A percentile compares a stretch with the other conserved stretches of the same genome.
phyloP scores from a whole-genome alignment of 2,329 filamentous ascomycete species.

The Aspergillus sp. region DNA sequence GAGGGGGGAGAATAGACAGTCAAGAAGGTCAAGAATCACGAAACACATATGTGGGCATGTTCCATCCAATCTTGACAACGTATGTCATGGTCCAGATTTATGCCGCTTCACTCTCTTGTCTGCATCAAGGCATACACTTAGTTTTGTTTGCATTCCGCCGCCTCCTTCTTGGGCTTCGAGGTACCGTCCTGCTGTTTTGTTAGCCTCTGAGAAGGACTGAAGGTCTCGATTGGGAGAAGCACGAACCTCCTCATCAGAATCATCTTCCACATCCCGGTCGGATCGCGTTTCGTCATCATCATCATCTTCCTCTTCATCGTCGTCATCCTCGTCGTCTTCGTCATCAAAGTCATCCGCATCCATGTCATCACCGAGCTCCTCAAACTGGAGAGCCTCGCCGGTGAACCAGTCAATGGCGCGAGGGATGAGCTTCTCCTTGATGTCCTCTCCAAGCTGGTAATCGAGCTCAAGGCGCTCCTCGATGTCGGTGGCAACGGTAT shows the following conservation, averaged over 20 bases:
- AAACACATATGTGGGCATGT: neutral
- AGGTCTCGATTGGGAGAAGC: neutral
- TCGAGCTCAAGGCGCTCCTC: constrained; percentile 97
- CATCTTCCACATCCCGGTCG: constrained; percentile 59
- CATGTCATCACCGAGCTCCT: constrained; percentile 84
- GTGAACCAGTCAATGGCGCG: constrained; percentile 99
- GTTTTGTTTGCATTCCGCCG: constrained; percentile 95
- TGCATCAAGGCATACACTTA: constrained; percentile 44
- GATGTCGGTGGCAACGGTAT: constrained; percentile 78
- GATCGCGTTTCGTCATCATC: constrained; percentile 83
- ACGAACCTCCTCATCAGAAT: constrained; percentile 51
- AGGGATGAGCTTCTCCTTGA: constrained; percentile 99
- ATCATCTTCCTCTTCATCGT: constrained; percentile 79
- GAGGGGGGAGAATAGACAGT: constrained; percentile 31
- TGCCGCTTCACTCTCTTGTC: neutral
- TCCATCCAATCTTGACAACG: neutral
- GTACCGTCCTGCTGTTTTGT: constrained; percentile 66
- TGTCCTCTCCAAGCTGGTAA: constrained; percentile 97
- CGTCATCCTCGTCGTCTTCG: constrained; percentile 89
- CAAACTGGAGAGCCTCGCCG: constrained; percentile 92
- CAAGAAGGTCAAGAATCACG: neutral
- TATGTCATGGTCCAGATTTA: neutral
- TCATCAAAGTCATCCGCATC: constrained; percentile 82
- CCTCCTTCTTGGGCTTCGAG: constrained; percentile 89
- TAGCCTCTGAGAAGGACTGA: constrained; percentile 15